phyloP scores from a whole-genome alignment of 2,329 filamentous ascomycete species.

The Phoma herbarum region DNA sequence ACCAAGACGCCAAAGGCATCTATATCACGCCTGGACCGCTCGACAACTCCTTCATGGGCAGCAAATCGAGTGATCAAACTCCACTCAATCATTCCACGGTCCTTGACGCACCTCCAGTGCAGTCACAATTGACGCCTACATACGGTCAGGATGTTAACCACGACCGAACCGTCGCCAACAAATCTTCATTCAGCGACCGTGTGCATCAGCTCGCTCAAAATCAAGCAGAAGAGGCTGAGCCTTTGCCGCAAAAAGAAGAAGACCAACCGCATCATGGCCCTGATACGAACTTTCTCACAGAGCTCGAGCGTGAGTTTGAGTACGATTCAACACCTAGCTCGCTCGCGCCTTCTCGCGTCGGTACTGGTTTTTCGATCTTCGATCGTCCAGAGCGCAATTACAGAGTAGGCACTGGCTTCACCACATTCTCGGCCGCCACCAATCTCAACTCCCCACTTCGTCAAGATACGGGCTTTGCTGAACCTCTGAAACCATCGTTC shows the following conservation, averaged over 20 bases:
- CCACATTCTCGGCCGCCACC: conserved; percentile 34
- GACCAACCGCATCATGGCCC: conserved; percentile 28
- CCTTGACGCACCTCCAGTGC: conserved; percentile 32
- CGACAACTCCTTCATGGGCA: conserved; percentile 39
- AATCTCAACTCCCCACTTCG: conserved; percentile 43
- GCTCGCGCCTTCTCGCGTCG: conserved; percentile 34
- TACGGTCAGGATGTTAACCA: conserved; percentile 22
- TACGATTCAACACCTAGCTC: conserved; percentile 39
- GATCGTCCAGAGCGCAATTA: conserved; percentile 29
- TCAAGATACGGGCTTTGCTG: conserved; percentile 49
- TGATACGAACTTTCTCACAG: conserved; percentile 35
- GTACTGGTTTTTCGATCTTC: conserved; percentile 41
- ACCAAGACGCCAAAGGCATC: conserved; percentile 46
- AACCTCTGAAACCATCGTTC: conserved; percentile 28
- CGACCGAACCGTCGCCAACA: conserved; percentile 33
- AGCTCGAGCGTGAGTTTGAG: conserved; percentile 44
- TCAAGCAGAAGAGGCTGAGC: conserved; percentile 19
- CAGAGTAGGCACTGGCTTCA: conserved; percentile 32
- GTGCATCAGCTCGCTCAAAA: conserved; percentile 41
- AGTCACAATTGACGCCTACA: conserved; percentile 19
- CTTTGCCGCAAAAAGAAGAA: conserved; percentile 15
- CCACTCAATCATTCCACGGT: conserved; percentile 37
- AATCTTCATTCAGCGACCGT: conserved; percentile 48
- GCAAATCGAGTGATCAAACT: conserved; percentile 37
- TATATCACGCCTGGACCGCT: conserved; percentile 47